Evolutionary conservation across 345 rosid species (phyloP).

Genomic region (Hirschfeldia incana): DNA sequence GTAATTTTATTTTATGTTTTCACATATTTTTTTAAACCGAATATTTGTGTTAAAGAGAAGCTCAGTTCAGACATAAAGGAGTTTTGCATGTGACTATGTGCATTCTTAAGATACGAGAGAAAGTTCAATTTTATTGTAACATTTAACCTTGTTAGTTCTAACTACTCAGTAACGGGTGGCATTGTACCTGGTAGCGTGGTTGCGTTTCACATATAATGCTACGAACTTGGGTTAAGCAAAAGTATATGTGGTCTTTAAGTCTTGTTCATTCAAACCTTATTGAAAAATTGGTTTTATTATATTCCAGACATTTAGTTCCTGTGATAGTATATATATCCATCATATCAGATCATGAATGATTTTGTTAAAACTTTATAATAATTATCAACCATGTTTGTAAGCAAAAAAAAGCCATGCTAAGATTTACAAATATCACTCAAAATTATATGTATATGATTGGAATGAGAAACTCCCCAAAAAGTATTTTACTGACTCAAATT

Average conservation of each 20-base stretch:
- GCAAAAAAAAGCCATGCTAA: neutral
- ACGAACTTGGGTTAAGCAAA: neutral
- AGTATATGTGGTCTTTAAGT: neutral
- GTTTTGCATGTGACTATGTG: neutral
- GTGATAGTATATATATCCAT: neutral
- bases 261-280: neutral
- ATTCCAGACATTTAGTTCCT: neutral
- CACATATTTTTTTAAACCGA: neutral
- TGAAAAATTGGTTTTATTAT: neutral
- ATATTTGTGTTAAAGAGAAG: neutral
- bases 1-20: neutral
- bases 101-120: neutral
- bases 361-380: neutral
- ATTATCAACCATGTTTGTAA: neutral
- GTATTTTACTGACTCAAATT: neutral
- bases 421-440: neutral
- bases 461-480: neutral
- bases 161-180: neutral
- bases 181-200: neutral
- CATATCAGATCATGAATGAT: neutral
- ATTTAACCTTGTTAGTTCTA: neutral
- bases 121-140: neutral
- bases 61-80: neutral
- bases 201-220: neutral
- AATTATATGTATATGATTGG: neutral